A percentile compares a stretch with the other conserved stretches of the same genome.
These are phyloP conservation scores for Cladosporium phlei DNA, from an alignment of 2,329 filamentous ascomycete genomes.

Conservation along the genomic window DNA sequence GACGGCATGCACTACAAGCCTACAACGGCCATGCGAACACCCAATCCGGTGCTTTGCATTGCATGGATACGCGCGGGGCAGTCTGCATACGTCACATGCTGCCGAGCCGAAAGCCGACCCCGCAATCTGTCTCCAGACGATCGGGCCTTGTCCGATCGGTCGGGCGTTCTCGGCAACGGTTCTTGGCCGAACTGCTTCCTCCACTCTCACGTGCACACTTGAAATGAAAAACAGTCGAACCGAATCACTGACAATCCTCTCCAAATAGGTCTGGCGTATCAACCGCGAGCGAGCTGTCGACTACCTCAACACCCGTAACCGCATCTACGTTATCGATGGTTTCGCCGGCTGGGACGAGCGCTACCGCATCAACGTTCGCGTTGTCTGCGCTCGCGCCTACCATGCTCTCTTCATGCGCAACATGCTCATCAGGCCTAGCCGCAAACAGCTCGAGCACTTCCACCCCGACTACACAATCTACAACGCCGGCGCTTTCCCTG, in stretches of 20 bases:
- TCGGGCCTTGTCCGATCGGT: background rate
- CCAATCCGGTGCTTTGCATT: background rate
- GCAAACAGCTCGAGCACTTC: conserved; percentile 93
- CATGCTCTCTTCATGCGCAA: conserved; percentile 99
- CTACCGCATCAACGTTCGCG: conserved; percentile 94
- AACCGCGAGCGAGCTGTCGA: conserved; percentile 98
- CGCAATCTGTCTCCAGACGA: background rate
- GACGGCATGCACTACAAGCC: conserved; percentile 7
- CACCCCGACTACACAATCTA: conserved; percentile 99
- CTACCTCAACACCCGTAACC: conserved; percentile 97
- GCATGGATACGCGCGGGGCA: conserved; percentile 12
- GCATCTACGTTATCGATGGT: conserved; percentile 97
- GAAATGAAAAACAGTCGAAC: background rate
- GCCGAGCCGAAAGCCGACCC: conserved; percentile 1
- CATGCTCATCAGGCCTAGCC: conserved; percentile 94
- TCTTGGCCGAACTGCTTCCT: conserved; percentile 4
- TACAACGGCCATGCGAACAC: too few species aligned
- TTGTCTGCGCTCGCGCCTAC: conserved; percentile 97
- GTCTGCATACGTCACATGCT: conserved; percentile 14
- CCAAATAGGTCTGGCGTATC: conserved; percentile 87
- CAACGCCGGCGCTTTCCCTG: conserved; percentile 97
- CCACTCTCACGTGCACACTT: conserved; percentile 9
- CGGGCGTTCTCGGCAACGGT: conserved; percentile 13
- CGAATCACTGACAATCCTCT: conserved; percentile 1
- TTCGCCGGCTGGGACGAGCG: conserved; percentile 98